Evolutionary conservation across 2,329 filamentous ascomycete species (phyloP).

Genomic region (Sphaerostilbella broomeana): DNA sequence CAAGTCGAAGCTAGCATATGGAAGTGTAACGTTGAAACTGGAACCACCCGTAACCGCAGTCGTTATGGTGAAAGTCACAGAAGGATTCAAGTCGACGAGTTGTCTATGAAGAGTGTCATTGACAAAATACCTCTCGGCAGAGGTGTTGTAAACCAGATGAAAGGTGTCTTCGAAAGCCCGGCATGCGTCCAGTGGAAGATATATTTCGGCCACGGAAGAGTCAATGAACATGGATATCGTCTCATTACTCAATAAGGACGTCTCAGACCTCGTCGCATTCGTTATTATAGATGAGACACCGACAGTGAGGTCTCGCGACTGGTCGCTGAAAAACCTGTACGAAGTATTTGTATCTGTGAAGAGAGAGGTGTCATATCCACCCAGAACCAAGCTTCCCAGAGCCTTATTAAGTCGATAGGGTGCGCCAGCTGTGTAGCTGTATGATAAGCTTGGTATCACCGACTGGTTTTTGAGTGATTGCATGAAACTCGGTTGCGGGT

Average conservation of each 20-base stretch:
- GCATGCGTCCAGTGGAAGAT: constrained; percentile 11
- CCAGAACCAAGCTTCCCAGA: constrained; percentile 9
- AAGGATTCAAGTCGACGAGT: constrained; percentile 3
- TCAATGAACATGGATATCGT: constrained; percentile 14
- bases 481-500: constrained; percentile 13
- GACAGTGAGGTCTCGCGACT: constrained; percentile 11
- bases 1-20: constrained; percentile 16
- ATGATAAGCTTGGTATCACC: constrained; percentile 10
- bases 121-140: constrained; percentile 11
- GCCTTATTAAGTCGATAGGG: constrained; percentile 13
- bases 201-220: constrained; percentile 13
- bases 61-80: constrained; percentile 8
- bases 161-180: constrained; percentile 11
- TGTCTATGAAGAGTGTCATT: constrained; percentile 9
- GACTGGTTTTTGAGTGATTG: constrained; percentile 13
- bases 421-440: constrained; percentile 13
- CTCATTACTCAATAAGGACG: neutral
- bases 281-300: constrained; percentile 11
- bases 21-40: constrained; percentile 12
- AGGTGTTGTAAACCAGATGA: constrained; percentile 7
- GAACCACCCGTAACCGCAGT: constrained; percentile 9
- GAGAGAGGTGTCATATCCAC: constrained; percentile 12
- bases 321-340: constrained; percentile 12
- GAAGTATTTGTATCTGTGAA: constrained; percentile 6
- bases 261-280: constrained; percentile 8